Evolutionary conservation across 1,139 yeast species (phyloP).

Genomic region (Candida neerlandica): DNA sequence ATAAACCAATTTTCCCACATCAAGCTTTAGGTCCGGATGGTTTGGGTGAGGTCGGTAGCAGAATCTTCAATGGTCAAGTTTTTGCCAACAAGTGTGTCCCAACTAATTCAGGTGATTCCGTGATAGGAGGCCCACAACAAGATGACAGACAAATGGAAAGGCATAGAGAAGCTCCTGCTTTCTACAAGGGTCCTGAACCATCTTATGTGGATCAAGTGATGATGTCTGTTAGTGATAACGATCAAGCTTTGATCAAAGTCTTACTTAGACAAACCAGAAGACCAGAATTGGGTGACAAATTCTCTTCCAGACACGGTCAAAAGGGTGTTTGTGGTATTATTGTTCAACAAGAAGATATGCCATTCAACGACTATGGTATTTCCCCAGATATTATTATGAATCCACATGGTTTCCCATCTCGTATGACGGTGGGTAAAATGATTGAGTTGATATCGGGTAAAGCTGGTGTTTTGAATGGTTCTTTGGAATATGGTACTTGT

Average conservation of each 20-base stretch:
- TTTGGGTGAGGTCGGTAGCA: constrained; percentile 92
- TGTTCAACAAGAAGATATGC: constrained; percentile 95
- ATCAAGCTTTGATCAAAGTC: constrained; percentile 91
- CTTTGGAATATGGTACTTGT: constrained; percentile 94
- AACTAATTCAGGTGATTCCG: constrained; percentile 77
- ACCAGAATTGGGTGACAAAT: constrained; percentile 97
- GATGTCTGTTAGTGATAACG: constrained; percentile 95
- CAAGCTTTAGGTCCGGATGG: constrained; percentile 92
- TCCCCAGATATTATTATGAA: constrained; percentile 96
- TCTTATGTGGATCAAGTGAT: constrained; percentile 95
- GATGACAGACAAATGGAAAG: constrained; percentile 42
- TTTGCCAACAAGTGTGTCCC: constrained; percentile 94
- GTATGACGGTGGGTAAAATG: constrained; percentile 99
- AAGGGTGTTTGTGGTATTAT: constrained; percentile 99
- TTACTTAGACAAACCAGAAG: constrained; percentile 92
- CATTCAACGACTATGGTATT: constrained; percentile 88
- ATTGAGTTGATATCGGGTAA: constrained; percentile 94
- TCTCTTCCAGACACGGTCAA: constrained; percentile 96
- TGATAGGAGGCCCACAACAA: constrained; percentile 48
- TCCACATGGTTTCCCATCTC: constrained; percentile 99
- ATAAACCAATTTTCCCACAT: constrained; percentile 84
- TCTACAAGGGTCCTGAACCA: constrained; percentile 93
- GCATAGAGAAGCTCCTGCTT: constrained; percentile 88
- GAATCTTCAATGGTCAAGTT: constrained; percentile 89
- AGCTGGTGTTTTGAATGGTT: constrained; percentile 94